Evolutionary conservation across 495 filamentous ascomycete genomes (phyloP).

Genomic region (Cercophora newfieldiana): DNA sequence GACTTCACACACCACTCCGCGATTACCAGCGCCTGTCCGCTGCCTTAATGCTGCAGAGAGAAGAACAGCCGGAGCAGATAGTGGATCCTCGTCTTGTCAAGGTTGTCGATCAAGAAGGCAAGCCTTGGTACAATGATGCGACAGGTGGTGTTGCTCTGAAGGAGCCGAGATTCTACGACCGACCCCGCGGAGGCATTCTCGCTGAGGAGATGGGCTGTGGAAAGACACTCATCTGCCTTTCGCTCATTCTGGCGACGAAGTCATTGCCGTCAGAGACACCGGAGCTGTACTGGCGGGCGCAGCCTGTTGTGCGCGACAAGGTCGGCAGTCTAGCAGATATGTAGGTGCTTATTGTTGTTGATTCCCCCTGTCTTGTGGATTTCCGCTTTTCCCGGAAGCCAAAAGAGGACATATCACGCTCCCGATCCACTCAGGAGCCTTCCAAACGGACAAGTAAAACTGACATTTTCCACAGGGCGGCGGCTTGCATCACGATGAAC

Average conservation of each 20-base stretch:
- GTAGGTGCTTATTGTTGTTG: too few species aligned
- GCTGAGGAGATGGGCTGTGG: conserved; percentile 73
- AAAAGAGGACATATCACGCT: too few species aligned
- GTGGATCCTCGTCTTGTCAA: conserved; percentile 72
- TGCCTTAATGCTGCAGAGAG: conserved; percentile 82
- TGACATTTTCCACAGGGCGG: conserved; percentile 61
- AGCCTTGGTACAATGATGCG: conserved; percentile 70
- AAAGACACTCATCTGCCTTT: conserved; percentile 86
- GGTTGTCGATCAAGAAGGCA: conserved; percentile 58
- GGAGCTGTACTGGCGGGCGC: conserved; percentile 25
- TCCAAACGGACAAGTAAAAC: not conserved
- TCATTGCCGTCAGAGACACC: conserved; percentile 68
- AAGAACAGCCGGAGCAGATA: conserved; percentile 61
- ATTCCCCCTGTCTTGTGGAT: too few species aligned
- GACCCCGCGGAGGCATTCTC: conserved; percentile 73
- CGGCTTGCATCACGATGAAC: conserved; percentile 62
- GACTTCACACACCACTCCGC: conserved; percentile 69
- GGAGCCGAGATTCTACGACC: conserved; percentile 70
- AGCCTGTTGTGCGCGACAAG: conserved; percentile 15
- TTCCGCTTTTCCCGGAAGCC: too few species aligned
- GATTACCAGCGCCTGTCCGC: conserved; percentile 80
- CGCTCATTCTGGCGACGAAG: conserved; percentile 78
- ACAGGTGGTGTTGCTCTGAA: conserved; percentile 59
- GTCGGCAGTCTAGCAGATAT: conserved; percentile 29
- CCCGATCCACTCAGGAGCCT: not conserved